These are phyloP conservation scores for Talaromyces sp. DNA, from an alignment of 2,329 filamentous ascomycete species.

Conservation along the genomic window DNA sequence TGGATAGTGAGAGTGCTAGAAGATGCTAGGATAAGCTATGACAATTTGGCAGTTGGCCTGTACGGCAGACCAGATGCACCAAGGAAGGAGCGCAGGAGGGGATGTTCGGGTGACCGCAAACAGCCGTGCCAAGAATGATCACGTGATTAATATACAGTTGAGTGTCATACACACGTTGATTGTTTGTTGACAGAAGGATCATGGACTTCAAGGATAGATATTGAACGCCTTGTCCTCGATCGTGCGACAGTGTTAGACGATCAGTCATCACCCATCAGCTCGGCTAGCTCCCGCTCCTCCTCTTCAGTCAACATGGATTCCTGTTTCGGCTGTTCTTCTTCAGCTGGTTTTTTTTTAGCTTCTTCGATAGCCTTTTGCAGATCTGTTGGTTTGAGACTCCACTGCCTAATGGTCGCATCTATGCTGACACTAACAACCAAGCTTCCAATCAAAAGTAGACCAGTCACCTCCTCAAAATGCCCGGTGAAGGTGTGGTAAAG, in stretches of 20 bases:
- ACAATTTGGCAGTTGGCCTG: neutral
- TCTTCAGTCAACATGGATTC: constrained; percentile 70
- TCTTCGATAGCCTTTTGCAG: constrained; percentile 57
- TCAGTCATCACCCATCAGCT: constrained; percentile 67
- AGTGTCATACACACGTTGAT: no score
- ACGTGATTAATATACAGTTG: neutral
- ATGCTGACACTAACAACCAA: constrained; percentile 77
- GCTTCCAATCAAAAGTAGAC: constrained; percentile 60
- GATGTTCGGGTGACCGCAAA: constrained; percentile 2
- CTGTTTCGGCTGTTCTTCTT: constrained; percentile 45
- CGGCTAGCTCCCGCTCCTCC: constrained; percentile 88
- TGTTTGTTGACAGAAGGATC: no score
- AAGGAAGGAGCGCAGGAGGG: neutral
- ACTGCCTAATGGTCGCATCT: constrained; percentile 81
- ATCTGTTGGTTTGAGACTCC: constrained; percentile 66
- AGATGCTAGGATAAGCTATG: neutral
- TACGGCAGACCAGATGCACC: neutral
- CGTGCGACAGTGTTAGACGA: neutral
- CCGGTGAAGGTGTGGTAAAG: constrained; percentile 72
- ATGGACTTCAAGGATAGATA: neutral
- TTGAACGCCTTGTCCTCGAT: neutral
- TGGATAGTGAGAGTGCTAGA: neutral
- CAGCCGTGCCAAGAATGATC: neutral
- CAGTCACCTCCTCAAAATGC: constrained; percentile 92
- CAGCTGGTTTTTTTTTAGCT: constrained; percentile 41